phyloP scores from a whole-genome alignment of 1,284 basidiomycete genomes.

The Rhodotorula sp. region DNA sequence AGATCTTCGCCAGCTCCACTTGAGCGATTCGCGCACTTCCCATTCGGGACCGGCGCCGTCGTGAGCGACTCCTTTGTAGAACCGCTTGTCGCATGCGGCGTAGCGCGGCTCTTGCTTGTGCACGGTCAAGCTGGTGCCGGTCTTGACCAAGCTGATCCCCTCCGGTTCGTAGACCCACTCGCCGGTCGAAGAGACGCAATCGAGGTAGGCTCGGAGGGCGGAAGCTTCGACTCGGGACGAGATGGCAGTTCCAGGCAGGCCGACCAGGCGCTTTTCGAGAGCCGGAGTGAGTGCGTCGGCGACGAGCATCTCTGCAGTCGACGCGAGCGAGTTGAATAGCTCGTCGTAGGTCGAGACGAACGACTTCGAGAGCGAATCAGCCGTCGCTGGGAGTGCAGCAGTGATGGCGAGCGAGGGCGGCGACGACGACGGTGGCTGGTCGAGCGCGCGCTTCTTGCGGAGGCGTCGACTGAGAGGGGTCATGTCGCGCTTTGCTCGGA shows the following conservation, averaged over 20 bases:
- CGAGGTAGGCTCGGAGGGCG: conserved; percentile 42
- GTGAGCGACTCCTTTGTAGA: conserved; percentile 37
- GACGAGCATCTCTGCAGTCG: not conserved
- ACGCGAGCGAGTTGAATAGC: conserved; percentile 6
- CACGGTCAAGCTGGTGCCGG: conserved; percentile 33
- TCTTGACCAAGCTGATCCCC: conserved; percentile 17
- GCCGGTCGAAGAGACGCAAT: conserved; percentile 41
- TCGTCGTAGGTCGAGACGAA: conserved; percentile 1
- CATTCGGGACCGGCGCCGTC: conserved; percentile 20
- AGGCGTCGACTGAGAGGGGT: not conserved
- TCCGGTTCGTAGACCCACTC: conserved; percentile 42
- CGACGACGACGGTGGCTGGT: not conserved
- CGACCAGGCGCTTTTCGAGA: conserved; percentile 5
- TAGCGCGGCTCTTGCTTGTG: conserved; percentile 44
- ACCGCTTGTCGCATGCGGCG: conserved; percentile 45
- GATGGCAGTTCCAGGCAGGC: conserved; percentile 45
- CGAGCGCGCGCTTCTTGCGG: not conserved
- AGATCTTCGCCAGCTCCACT: conserved; percentile 44
- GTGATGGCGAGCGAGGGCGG: conserved; percentile 3
- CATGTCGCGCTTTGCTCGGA: not conserved
- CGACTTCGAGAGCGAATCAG: conserved; percentile 1
- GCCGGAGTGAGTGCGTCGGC: not conserved
- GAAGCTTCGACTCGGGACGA: conserved; percentile 24
- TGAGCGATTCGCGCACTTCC: conserved; percentile 43
- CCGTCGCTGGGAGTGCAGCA: not conserved